Conservation (phyloP, 164 flowering plant genomes). For the Magnolia sinica region DNA sequence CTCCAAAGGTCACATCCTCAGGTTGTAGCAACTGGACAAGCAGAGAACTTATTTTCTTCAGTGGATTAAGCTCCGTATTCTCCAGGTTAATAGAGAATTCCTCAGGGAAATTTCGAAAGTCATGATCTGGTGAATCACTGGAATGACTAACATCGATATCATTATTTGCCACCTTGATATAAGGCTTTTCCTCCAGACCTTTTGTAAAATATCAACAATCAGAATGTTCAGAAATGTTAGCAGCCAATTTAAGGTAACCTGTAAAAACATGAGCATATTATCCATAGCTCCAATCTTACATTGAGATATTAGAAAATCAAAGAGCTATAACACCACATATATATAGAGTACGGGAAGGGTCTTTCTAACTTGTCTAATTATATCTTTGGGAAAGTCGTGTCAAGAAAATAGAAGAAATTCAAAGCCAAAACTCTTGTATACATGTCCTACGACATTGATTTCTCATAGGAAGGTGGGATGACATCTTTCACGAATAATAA, state of each 20-base stretch:
- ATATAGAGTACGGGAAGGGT: neutral
- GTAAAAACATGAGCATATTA: neutral
- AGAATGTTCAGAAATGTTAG: neutral
- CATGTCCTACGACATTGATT: no score
- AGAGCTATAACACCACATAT: neutral
- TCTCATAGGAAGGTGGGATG: no score
- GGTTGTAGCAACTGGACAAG: conserved; percentile 49
- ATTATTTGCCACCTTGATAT: conserved; percentile 31
- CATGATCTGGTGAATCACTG: conserved; percentile 46
- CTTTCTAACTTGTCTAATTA: neutral
- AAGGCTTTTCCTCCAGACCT: conserved; percentile 68
- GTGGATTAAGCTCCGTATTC: conserved; percentile 40
- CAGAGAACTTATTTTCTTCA: conserved; percentile 39
- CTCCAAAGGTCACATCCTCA: conserved; percentile 53
- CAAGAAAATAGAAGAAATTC: neutral
- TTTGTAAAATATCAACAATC: neutral
- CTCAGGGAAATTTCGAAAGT: conserved; percentile 30
- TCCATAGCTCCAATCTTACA: neutral
- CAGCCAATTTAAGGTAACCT: neutral
- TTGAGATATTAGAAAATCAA: no score
- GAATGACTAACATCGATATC: conserved; percentile 44
- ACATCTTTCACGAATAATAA: no score
- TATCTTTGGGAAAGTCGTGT: neutral
- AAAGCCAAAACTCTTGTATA: no score
- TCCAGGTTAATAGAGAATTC: conserved; percentile 44